Conservation (phyloP, 306 rosid genomes). For the Vigna angularis region DNA sequence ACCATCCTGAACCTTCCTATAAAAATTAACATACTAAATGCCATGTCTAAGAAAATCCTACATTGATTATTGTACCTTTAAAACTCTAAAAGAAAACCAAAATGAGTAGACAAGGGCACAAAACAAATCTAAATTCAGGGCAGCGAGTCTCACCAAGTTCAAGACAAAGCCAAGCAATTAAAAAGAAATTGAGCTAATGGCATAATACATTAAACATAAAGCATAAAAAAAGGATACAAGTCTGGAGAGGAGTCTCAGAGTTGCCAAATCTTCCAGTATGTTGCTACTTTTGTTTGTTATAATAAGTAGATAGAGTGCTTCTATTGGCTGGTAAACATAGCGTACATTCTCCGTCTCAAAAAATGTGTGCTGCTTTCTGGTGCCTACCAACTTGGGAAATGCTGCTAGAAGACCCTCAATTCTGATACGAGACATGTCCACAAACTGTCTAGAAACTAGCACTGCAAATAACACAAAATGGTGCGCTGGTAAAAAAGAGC, state of each 20-base stretch:
- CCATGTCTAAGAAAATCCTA: background rate
- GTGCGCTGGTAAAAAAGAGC: background rate
- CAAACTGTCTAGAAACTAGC: conserved; percentile 87
- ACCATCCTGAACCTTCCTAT: conserved; percentile 18
- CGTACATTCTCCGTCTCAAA: conserved; percentile 93
- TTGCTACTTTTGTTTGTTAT: conserved; percentile 97
- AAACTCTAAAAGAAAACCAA: conserved; percentile 30
- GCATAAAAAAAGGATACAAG: conserved; percentile 74
- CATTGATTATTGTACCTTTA: conserved; percentile 15
- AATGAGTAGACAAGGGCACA: conserved; percentile 6
- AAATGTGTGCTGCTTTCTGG: conserved; percentile 92
- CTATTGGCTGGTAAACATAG: conserved; percentile 96
- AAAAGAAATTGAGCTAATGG: conserved; percentile 26
- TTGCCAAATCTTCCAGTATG: conserved; percentile 91
- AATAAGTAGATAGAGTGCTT: conserved; percentile 83
- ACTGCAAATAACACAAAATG: conserved; percentile 57
- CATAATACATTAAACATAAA: conserved; percentile 32
- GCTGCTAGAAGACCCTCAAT: conserved; percentile 97
- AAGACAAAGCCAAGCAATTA: conserved; percentile 39
- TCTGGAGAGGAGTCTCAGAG: conserved; percentile 88
- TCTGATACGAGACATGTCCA: conserved; percentile 90
- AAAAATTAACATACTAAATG: conserved; percentile 24
- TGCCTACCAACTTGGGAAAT: conserved; percentile 93
- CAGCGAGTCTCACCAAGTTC: conserved; percentile 8
- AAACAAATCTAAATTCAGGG: conserved; percentile 28